Conservation (phyloP, 2,329 filamentous ascomycete species). For the Camptophora hylomeconis region DNA sequence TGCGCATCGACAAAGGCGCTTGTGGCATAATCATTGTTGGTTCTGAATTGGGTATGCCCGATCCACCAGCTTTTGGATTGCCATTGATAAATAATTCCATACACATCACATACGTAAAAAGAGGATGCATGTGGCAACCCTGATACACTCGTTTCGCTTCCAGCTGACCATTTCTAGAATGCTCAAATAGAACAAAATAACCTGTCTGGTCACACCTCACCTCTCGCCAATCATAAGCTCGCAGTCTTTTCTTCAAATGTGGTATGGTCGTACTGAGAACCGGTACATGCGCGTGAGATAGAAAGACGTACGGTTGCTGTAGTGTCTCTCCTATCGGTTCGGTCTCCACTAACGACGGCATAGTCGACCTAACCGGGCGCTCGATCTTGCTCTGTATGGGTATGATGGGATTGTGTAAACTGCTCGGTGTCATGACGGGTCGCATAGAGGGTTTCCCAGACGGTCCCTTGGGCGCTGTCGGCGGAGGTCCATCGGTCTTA, state of each 20-base stretch:
- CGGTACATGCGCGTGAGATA: conserved; percentile 75
- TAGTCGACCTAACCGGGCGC: conserved; percentile 6
- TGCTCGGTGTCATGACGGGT: conserved; percentile 12
- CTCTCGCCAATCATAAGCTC: conserved; percentile 66
- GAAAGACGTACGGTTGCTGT: conserved; percentile 79
- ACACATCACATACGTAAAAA: conserved; percentile 87
- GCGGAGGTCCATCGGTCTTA: conserved; percentile 52
- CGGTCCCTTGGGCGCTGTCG: conserved; percentile 77
- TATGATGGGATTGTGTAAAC: conserved; percentile 9
- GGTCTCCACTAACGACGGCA: conserved; percentile 47
- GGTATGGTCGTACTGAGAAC: conserved; percentile 73
- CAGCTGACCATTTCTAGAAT: conserved; percentile 59
- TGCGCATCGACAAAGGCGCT: conserved; percentile 5
- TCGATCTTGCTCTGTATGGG: too few relatives aligned
- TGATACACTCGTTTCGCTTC: conserved; percentile 72
- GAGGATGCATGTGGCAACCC: conserved; percentile 63
- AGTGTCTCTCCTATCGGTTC: conserved; percentile 56
- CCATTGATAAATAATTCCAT: conserved; percentile 71
- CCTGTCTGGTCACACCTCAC: conserved; percentile 74
- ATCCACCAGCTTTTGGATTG: conserved; percentile 47
- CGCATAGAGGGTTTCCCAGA: conserved; percentile 40
- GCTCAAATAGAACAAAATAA: conserved; percentile 84
- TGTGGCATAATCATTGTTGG: too few relatives aligned
- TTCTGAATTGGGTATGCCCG: conserved; percentile 38
- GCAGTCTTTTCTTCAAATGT: conserved; percentile 81